phyloP scores from a whole-genome alignment of 495 filamentous ascomycete genomes.

The Mycothermus thermophilus region DNA sequence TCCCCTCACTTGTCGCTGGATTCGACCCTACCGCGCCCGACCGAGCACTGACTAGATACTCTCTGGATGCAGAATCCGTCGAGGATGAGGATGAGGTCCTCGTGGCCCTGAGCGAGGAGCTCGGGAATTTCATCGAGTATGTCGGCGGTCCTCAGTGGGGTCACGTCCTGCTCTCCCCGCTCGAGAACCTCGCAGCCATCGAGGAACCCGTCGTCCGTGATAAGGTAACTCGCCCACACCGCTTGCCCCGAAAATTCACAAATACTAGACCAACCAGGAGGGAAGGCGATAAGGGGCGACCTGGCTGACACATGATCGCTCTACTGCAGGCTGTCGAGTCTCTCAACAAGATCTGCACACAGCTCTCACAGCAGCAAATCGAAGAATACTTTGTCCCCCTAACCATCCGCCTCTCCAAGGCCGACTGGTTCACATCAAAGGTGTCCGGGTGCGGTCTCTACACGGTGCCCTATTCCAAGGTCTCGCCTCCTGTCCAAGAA shows the following conservation, averaged over 20 bases:
- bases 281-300: too few relatives aligned
- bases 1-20: too few relatives aligned
- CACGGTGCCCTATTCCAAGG: slow-evolving; percentile 80
- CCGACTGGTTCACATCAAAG: slow-evolving; percentile 99
- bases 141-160: slow-evolving; percentile 88
- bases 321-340: slow-evolving; percentile 79
- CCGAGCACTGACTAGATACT: slow-evolving; percentile 8
- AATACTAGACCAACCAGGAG: too few relatives aligned
- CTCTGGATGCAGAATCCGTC: slow-evolving; percentile 61
- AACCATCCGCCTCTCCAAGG: slow-evolving; percentile 87
- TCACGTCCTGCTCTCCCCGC: slow-evolving; percentile 88
- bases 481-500: slow-evolving; percentile 71
- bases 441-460: slow-evolving; percentile 95
- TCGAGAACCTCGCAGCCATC: slow-evolving; percentile 96
- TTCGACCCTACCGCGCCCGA: slow-evolving; percentile 1
- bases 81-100: slow-evolving; percentile 98
- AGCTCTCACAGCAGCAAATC: slow-evolving; percentile 80
- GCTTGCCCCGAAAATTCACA: too few relatives aligned
- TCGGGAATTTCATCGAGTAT: slow-evolving; percentile 92
- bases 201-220: slow-evolving; percentile 95
- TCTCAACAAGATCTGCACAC: slow-evolving; percentile 92
- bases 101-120: slow-evolving; percentile 89
- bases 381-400: slow-evolving; percentile 95
- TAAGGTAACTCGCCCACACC: slow-evolving; percentile 46
- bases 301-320: slow-evolving; percentile 10